Evolutionary conservation across 2,329 filamentous ascomycete genomes (phyloP).

Genomic region (Stagonosporopsis chrysanthemi): DNA sequence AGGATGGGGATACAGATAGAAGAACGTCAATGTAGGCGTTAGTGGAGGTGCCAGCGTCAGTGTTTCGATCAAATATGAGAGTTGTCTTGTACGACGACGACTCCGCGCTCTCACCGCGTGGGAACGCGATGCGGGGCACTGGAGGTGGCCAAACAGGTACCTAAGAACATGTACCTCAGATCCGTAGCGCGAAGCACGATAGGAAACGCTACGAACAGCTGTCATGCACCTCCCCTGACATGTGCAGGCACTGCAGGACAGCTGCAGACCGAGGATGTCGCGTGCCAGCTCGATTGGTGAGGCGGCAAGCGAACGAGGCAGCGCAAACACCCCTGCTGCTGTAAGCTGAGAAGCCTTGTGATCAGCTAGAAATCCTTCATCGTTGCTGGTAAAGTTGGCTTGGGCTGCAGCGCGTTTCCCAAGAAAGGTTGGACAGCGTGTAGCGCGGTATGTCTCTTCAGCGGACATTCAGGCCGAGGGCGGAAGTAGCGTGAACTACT

Average conservation of each 20-base stretch:
- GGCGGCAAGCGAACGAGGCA: slow-evolving; percentile 16
- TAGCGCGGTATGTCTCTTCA: slow-evolving; percentile 8
- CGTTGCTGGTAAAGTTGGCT: not conserved
- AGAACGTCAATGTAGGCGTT: slow-evolving; percentile 1
- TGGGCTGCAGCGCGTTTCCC: slow-evolving; percentile 1
- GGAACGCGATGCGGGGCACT: slow-evolving; percentile 11
- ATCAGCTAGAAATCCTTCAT: slow-evolving; percentile 11
- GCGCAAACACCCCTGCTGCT: slow-evolving; percentile 11
- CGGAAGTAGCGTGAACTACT: slow-evolving; percentile 23
- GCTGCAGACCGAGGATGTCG: slow-evolving; percentile 12
- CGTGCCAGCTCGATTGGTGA: slow-evolving; percentile 12
- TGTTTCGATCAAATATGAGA: slow-evolving; percentile 5
- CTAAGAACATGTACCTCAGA: slow-evolving; percentile 8
- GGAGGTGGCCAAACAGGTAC: slow-evolving; percentile 13
- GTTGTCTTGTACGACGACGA: slow-evolving; percentile 13
- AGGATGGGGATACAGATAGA: not conserved
- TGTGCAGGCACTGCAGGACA: slow-evolving; percentile 4
- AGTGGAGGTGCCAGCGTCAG: slow-evolving; percentile 3
- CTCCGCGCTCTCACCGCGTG: slow-evolving; percentile 13
- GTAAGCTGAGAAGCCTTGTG: slow-evolving; percentile 19
- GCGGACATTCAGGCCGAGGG: slow-evolving; percentile 8
- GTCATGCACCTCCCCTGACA: slow-evolving; percentile 13
- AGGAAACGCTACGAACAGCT: not conserved
- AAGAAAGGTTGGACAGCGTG: not conserved
- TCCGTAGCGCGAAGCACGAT: slow-evolving; percentile 12